Percentiles rank a stretch among this genome's conserved stretches.
phyloP scores from a whole-genome alignment of 73 alveolate species.

The Urostyla sp. region DNA sequence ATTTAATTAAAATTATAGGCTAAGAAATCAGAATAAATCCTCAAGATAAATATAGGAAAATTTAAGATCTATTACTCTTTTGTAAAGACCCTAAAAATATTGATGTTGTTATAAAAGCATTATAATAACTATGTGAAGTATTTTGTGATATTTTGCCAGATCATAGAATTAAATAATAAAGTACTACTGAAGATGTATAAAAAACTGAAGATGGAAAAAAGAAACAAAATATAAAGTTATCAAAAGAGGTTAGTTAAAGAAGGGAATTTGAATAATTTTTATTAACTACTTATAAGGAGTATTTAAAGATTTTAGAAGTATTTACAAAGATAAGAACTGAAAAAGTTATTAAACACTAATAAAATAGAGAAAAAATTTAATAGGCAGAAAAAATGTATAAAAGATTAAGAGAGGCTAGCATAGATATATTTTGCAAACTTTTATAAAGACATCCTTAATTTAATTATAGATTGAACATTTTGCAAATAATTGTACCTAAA shows the following conservation, averaged over 20 bases:
- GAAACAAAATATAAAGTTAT: neutral
- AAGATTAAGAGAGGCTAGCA: constrained; percentile 21
- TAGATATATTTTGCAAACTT: constrained; percentile 21
- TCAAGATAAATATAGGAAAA: constrained; percentile 37
- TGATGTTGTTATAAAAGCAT: constrained; percentile 28
- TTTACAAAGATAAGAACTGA: constrained; percentile 39
- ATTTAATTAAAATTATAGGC: constrained; percentile 5
- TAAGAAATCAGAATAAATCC: constrained; percentile 24
- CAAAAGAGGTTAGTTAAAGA: constrained; percentile 32
- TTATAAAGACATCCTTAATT: constrained; percentile 58
- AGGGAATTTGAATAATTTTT: constrained; percentile 48
- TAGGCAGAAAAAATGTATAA: constrained; percentile 22
- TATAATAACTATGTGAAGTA: constrained; percentile 25
- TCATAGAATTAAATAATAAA: constrained; percentile 39
- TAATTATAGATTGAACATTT: constrained; percentile 47
- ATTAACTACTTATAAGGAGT: constrained; percentile 47
- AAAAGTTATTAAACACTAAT: neutral
- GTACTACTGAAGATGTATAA: constrained; percentile 12
- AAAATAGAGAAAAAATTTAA: neutral
- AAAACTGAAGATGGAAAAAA: constrained; percentile 16
- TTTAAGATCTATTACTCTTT: constrained; percentile 44
- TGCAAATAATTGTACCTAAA: constrained; percentile 39
- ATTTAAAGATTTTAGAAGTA: constrained; percentile 46
- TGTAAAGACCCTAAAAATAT: constrained; percentile 52
- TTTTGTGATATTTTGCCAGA: constrained; percentile 59